Base-by-base conservation (phyloP, 257 asterid species). In the Solanum corneliomulleri region DNA sequence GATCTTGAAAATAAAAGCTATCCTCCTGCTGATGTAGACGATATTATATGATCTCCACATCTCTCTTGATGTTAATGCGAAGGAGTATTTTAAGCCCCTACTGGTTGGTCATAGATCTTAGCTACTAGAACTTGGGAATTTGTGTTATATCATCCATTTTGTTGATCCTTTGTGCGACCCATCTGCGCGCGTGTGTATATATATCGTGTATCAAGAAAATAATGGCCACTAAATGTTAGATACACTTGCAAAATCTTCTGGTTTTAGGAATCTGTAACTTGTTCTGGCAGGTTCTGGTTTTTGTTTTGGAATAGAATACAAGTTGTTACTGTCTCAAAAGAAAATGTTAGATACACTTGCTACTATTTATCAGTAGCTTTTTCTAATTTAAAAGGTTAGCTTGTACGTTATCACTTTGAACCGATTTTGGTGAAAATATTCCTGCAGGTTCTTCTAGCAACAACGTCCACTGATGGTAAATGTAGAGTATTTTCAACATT, bases 391-490 rank as follows among this genome's bases (percentile, higher is more conserved):
- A 23, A 62, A 33, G 41, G 18, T 41, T 21, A 60, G n/a, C 9
- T 14, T 18, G 35, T 80, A 35, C 3, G 6, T 84, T 37, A 70
- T 52, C 75, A 37, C 68, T 56, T 20, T 76, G 60, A 49, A 29
- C 45, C 2, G 7, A 47, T 81, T 49, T 81, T 81, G 85, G 85
- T 81, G 52, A 49, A 25, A 16, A 49, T 78, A 78, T 49, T 81
- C 85, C 37, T 89, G 75, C 76, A 97, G 99, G 91, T 95, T 89
- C 90, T 94, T 85, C 98, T 97, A 87, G 99, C 99, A 68, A 97
- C 99, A 49, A 96, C 99, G 47, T 97, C 99, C 86, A 96, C 99
- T 58, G 99, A 97, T 92, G 99, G 99, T 88, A 97, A 96, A 91
- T 97, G 98, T 90, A 91, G 99, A 76, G 98, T 97, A 37, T 97